phyloP scores from a whole-genome alignment of 2,329 filamentous ascomycete genomes.

The Cladosporium sp. region DNA sequence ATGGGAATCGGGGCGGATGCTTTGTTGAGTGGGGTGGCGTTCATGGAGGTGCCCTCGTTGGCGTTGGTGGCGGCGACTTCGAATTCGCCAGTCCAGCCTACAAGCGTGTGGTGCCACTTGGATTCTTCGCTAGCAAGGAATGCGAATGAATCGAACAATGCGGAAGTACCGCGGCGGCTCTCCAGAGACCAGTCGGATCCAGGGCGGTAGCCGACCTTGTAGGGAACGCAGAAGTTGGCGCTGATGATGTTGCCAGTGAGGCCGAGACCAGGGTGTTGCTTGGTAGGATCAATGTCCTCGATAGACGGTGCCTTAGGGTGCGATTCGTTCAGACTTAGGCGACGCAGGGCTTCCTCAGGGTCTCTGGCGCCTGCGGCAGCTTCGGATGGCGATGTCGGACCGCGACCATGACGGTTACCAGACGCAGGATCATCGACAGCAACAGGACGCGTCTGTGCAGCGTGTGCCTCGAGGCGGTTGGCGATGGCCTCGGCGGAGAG shows the following conservation, averaged over 20 bases:
- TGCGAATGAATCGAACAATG: conserved; percentile 85
- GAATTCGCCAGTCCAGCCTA: conserved; percentile 89
- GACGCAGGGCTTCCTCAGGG: conserved; percentile 49
- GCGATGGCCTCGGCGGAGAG: conserved; percentile 2
- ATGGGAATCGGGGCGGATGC: conserved; percentile 77
- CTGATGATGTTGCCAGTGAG: conserved; percentile 62
- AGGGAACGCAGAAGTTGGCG: conserved; percentile 60
- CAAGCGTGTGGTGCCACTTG: conserved; percentile 86
- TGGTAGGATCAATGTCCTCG: conserved; percentile 50
- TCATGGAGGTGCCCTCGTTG: conserved; percentile 30
- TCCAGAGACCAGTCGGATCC: conserved; percentile 63
- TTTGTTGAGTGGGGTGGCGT: conserved; percentile 60
- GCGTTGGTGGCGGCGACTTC: conserved; percentile 26
- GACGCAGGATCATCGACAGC: conserved; percentile 9
- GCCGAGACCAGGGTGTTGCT: conserved; percentile 53
- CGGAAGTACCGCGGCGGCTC: conserved; percentile 79
- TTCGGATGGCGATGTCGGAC: conserved; percentile 36
- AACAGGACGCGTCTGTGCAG: not conserved
- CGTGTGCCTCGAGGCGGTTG: not conserved
- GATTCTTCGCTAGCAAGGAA: conserved; percentile 80
- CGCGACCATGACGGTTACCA: conserved; percentile 15
- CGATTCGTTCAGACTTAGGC: conserved; percentile 45
- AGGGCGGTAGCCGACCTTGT: conserved; percentile 51
- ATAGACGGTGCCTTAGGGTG: conserved; percentile 36
- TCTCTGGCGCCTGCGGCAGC: conserved; percentile 42